Evolutionary conservation across 768 basidiomycete genomes (phyloP).

Genomic region (Suillus alpinus): DNA sequence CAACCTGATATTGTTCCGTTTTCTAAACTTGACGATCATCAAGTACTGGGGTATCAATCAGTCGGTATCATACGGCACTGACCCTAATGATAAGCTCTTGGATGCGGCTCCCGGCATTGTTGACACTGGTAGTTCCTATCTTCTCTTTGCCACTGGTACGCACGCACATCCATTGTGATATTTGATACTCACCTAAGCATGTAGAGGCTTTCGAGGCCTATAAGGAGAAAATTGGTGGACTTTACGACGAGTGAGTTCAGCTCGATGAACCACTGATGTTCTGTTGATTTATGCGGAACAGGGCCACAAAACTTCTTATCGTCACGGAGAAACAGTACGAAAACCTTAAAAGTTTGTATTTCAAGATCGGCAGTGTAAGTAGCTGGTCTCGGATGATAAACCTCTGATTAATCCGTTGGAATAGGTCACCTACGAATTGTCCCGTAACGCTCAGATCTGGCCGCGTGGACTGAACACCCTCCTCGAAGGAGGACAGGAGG

Average conservation of each 20-base stretch:
- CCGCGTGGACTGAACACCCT: constrained; percentile 54
- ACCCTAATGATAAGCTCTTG: constrained; percentile 31
- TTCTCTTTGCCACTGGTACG: constrained; percentile 46
- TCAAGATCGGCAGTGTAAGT: constrained; percentile 45
- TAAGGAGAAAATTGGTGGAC: constrained; percentile 50
- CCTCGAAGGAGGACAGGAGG: constrained; percentile 55
- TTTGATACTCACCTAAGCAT: not conserved
- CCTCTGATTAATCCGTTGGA: not conserved
- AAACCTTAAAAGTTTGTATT: constrained; percentile 49
- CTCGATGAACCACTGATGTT: not conserved
- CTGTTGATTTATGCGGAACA: constrained; percentile 14
- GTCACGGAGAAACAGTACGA: constrained; percentile 48
- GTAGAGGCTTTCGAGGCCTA: constrained; percentile 56
- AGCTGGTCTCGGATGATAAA: constrained; percentile 2
- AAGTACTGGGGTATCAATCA: constrained; percentile 50
- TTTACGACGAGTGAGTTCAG: constrained; percentile 43
- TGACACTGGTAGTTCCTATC: constrained; percentile 52
- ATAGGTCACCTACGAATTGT: constrained; percentile 52
- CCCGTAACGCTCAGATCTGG: constrained; percentile 69
- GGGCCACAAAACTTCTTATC: constrained; percentile 54
- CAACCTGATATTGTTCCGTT: not conserved
- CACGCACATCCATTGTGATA: not conserved
- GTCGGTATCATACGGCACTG: constrained; percentile 33
- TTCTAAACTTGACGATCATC: not conserved
- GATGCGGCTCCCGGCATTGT: constrained; percentile 44